These are phyloP conservation scores for Gossypium stocksii DNA, from an alignment of 345 rosid species.

Conservation along the genomic window DNA sequence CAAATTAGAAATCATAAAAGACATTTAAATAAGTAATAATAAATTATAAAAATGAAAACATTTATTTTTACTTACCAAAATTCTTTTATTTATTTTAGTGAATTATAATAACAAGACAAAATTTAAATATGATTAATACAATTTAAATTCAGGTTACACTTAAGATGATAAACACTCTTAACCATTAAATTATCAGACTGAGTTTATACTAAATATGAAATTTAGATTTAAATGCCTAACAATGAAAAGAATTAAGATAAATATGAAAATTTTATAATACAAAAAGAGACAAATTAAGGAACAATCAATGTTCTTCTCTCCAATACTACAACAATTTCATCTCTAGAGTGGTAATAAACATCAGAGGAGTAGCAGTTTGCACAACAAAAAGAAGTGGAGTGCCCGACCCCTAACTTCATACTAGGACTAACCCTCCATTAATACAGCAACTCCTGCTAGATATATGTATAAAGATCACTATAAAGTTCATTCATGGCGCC, in stretches of 20 bases:
- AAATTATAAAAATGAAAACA: too few relatives aligned
- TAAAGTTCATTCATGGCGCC: constrained; percentile 25
- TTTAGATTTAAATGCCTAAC: not conserved
- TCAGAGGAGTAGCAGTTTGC: not conserved
- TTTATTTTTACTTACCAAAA: too few relatives aligned
- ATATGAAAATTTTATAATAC: not conserved
- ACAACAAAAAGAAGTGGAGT: not conserved
- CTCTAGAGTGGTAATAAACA: not conserved
- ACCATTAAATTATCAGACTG: too few relatives aligned
- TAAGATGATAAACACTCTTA: too few relatives aligned
- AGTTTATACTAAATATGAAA: too few relatives aligned
- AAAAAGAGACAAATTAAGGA: constrained; percentile 5
- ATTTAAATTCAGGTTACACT: rapidly evolving
- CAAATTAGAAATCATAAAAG: too few relatives aligned
- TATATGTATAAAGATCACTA: not conserved
- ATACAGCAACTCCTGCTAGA: not conserved
- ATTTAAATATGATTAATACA: rapidly evolving
- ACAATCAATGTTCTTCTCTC: not conserved
- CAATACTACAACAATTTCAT: not conserved
- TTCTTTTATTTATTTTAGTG: too few relatives aligned
- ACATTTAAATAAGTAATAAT: too few relatives aligned
- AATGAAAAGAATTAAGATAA: not conserved
- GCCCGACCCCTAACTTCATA: not conserved
- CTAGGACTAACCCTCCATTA: not conserved
- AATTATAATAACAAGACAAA: too few relatives aligned